A percentile compares a stretch with the other conserved stretches of the same genome.
Conservation (phyloP, 257 asterid species). For the Solanum peruvianum region DNA sequence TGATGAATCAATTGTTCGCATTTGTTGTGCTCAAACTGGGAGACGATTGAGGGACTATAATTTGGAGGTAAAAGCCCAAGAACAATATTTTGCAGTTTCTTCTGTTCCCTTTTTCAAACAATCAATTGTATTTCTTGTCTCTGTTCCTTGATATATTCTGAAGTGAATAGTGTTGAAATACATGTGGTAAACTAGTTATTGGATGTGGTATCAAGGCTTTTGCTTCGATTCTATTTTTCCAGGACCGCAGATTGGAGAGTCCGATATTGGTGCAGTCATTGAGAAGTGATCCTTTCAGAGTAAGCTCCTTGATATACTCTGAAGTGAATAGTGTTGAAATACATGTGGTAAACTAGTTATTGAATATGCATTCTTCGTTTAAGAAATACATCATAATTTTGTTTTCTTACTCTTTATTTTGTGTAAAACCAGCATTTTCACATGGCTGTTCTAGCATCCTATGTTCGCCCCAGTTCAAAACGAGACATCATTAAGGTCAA, state of each 20-base stretch:
- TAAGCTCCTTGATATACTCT: conserved; percentile 11
- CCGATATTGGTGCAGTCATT: conserved; percentile 60
- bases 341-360: background rate
- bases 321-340: too few species aligned
- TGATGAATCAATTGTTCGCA: conserved; percentile 50
- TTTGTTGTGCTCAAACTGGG: conserved; percentile 75
- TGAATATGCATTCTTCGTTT: background rate
- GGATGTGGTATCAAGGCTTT: background rate
- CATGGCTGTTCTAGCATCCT: conserved; percentile 61
- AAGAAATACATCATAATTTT: background rate
- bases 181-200: background rate
- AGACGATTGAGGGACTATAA: conserved; percentile 50
- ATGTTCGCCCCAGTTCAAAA: conserved; percentile 32
- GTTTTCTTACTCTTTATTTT: background rate
- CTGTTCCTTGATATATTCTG: background rate
- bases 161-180: background rate
- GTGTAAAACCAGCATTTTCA: conserved; percentile 48
- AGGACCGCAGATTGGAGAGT: conserved; percentile 35
- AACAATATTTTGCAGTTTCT: background rate
- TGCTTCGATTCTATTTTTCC: background rate
- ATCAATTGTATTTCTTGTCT: background rate
- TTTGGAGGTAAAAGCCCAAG: conserved; percentile 36
- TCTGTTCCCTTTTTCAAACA: background rate
- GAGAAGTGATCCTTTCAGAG: conserved; percentile 80
- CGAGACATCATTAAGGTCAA: conserved; percentile 56